Evolutionary conservation across 495 filamentous ascomycete species (phyloP).

Genomic region (Penicillium atrosanguineum): DNA sequence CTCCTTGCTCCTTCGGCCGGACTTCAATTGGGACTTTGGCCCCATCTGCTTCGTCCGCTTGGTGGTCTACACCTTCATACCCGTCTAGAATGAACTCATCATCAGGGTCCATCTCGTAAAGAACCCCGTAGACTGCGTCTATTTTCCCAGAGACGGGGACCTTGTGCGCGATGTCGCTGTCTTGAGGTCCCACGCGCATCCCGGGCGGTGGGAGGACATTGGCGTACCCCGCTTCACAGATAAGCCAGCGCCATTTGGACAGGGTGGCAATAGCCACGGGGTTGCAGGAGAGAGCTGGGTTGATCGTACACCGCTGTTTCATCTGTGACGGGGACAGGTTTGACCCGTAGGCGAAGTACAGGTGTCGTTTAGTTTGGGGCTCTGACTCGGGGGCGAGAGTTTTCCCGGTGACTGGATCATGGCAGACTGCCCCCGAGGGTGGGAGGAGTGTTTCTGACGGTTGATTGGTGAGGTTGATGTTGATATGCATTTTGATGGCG

Average conservation of each 20-base stretch:
- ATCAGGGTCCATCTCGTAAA: constrained; percentile 49
- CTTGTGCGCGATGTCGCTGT: constrained; percentile 10
- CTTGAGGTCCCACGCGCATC: constrained; percentile 26
- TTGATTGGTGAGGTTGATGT: not conserved
- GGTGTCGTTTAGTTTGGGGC: constrained; percentile 13
- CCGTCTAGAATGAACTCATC: constrained; percentile 41
- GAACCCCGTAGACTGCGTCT: constrained; percentile 56
- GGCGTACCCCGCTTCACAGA: constrained; percentile 66
- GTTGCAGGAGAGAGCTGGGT: constrained; percentile 47
- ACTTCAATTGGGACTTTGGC: constrained; percentile 32
- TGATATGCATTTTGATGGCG: constrained; percentile 9
- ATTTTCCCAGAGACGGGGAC: constrained; percentile 21
- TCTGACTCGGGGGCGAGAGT: constrained; percentile 1
- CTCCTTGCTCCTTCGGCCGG: constrained; percentile 40
- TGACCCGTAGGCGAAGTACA: constrained; percentile 75
- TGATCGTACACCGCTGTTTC: constrained; percentile 55
- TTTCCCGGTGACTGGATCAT: constrained; percentile 4
- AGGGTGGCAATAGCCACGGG: constrained; percentile 48
- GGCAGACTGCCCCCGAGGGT: not conserved
- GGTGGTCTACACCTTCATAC: constrained; percentile 42
- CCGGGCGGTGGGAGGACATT: constrained; percentile 53
- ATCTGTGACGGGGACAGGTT: constrained; percentile 71
- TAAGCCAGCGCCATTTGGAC: constrained; percentile 59
- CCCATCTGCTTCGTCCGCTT: constrained; percentile 10
- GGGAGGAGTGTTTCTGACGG: constrained; percentile 9